Conservation (phyloP, 2,329 filamentous ascomycete species). For the Tolypocladium nubicola region DNA sequence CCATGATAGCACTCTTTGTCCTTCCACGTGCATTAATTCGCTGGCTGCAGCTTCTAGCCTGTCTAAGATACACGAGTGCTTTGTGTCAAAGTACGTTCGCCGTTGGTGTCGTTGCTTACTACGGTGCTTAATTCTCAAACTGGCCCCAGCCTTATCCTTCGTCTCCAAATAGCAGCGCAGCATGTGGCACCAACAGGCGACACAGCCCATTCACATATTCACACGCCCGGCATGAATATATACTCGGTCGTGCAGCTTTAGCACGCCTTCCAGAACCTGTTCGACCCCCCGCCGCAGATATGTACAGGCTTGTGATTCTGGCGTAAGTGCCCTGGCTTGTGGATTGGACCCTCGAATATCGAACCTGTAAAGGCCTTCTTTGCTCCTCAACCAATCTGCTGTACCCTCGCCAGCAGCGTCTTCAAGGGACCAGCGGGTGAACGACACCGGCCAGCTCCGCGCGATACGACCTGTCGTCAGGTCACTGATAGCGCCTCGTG, state of each 20-base stretch:
- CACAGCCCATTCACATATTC: not conserved
- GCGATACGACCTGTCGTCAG: not conserved
- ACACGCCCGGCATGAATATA: not conserved
- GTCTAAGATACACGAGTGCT: not conserved
- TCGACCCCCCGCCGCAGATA: not conserved
- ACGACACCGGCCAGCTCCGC: not conserved
- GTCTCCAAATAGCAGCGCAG: not conserved
- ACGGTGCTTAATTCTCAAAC: not conserved
- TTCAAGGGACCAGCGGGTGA: no score
- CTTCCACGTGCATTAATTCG: not conserved
- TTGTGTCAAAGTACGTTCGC: not conserved
- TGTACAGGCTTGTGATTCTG: not conserved
- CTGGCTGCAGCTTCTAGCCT: not conserved
- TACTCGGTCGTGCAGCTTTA: not conserved
- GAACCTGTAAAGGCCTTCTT: not conserved
- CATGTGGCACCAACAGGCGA: not conserved
- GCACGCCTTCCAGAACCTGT: not conserved
- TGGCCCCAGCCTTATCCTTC: not conserved
- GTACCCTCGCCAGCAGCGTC: not conserved
- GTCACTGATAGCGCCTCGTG: conserved; percentile 20
- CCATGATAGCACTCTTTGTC: not conserved
- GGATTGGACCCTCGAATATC: not conserved
- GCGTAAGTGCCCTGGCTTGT: not conserved
- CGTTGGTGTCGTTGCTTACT: not conserved
- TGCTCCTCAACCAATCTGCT: not conserved